These are phyloP conservation scores for Camelina hispida DNA, from an alignment of 345 rosid species.

Conservation along the genomic window DNA sequence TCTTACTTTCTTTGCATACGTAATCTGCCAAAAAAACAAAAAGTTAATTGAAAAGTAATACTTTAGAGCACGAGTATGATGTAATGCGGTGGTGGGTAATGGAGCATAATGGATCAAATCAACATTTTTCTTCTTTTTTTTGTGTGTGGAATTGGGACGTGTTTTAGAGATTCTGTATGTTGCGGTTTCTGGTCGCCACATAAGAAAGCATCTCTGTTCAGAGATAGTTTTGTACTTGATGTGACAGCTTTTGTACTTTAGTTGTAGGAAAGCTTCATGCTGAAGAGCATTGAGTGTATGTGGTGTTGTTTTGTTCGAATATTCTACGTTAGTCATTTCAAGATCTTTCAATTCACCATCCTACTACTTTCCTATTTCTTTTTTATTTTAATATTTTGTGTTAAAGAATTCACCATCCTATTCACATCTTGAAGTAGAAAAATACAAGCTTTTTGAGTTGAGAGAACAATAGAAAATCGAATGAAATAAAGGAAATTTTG, in stretches of 20 bases:
- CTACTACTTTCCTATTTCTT: too few species aligned
- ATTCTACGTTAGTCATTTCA: constrained; percentile 38
- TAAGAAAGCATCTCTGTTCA: constrained; percentile 34
- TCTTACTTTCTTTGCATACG: constrained; percentile 30
- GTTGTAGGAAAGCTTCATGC: constrained; percentile 6
- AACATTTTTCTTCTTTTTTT: background rate
- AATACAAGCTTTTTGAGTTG: background rate
- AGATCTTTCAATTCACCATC: constrained; percentile 20
- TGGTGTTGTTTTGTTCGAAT: constrained; percentile 40
- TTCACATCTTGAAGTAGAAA: constrained; percentile 19
- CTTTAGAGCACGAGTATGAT: constrained; percentile 41
- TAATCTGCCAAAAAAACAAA: constrained; percentile 37
- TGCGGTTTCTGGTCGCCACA: constrained; percentile 46
- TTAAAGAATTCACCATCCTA: constrained; percentile 13
- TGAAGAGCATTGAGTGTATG: constrained; percentile 28
- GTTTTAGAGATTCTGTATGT: constrained; percentile 39
- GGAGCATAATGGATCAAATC: constrained; percentile 41
- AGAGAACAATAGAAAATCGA: background rate
- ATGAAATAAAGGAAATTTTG: background rate
- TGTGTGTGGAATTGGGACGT: constrained; percentile 28
- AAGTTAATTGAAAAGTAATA: constrained; percentile 20
- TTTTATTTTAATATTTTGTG: too few species aligned
- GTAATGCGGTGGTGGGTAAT: constrained; percentile 42
- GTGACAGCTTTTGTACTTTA: constrained; percentile 39
- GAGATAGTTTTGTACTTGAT: constrained; percentile 39